Conservation (phyloP, 495 filamentous ascomycete species). For the Talaromyces ruber region DNA sequence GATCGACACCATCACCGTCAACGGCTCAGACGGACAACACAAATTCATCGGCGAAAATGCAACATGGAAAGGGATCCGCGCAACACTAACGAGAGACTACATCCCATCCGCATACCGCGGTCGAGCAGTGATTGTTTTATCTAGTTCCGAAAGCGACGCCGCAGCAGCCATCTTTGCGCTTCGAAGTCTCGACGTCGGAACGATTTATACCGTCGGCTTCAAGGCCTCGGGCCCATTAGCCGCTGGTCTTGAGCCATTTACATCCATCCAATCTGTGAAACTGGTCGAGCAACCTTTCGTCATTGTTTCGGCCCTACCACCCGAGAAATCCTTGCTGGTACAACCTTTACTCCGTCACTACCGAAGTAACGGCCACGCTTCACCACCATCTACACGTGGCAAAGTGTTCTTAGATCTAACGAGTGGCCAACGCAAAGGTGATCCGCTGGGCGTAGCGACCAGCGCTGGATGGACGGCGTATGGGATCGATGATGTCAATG, state of each 20-base stretch:
- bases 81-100: conserved; percentile 69
- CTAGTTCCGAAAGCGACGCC: conserved; percentile 58
- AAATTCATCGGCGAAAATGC: conserved; percentile 67
- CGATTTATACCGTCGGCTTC: conserved; percentile 80
- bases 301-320: conserved; percentile 67
- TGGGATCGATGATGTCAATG: conserved; percentile 67
- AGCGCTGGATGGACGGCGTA: conserved; percentile 70
- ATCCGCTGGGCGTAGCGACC: conserved; percentile 60
- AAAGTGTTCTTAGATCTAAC: conserved; percentile 79
- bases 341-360: conserved; percentile 67
- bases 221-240: conserved; percentile 56
- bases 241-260: conserved; percentile 65
- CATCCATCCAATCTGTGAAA: conserved; percentile 70
- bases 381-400: conserved; percentile 42
- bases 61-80: conserved; percentile 75
- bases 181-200: conserved; percentile 62
- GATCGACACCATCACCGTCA: conserved; percentile 69
- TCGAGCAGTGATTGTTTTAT: conserved; percentile 65
- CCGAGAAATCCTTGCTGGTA: conserved; percentile 72
- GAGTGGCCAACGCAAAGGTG: conserved; percentile 54
- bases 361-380: conserved; percentile 30
- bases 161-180: conserved; percentile 69
- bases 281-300: conserved; percentile 67
- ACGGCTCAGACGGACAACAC: conserved; percentile 27
- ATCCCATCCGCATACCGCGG: conserved; percentile 71